A percentile compares a stretch with the other conserved stretches of the same genome.
phyloP scores from a whole-genome alignment of 169 alveolate species.

The Plasmodium yoelii region DNA sequence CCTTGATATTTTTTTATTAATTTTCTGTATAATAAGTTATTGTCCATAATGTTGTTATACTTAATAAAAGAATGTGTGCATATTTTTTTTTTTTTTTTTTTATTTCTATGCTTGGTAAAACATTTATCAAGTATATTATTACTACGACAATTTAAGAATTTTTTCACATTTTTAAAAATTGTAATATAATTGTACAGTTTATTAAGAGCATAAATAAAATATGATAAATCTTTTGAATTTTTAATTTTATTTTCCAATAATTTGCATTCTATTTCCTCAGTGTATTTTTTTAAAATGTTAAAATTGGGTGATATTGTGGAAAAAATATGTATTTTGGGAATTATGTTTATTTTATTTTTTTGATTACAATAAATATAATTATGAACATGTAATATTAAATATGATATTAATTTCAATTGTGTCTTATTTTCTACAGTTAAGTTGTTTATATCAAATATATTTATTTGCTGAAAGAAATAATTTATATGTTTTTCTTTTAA shows the following conservation, averaged over 20 bases:
- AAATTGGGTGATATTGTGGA: too few relatives aligned
- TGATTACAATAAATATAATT: neutral
- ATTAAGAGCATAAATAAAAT: neutral
- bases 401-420: constrained; percentile 37
- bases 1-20: neutral
- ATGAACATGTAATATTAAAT: constrained; percentile 22
- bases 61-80: neutral
- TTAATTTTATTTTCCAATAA: too few relatives aligned
- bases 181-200: neutral
- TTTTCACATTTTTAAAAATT: neutral
- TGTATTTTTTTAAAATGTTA: too few relatives aligned
- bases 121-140: neutral
- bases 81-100: constrained; percentile 6
- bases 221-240: too few relatives aligned
- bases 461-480: constrained; percentile 28
- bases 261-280: too few relatives aligned
- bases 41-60: neutral
- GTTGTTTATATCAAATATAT: constrained; percentile 7
- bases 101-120: neutral
- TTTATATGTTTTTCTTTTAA: constrained; percentile 15
- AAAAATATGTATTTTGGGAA: too few relatives aligned
- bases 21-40: constrained; percentile 1
- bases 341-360: neutral
- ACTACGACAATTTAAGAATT: too few relatives aligned
- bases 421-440: constrained; percentile 40